phyloP scores from a whole-genome alignment of 495 filamentous ascomycete genomes.

The Penicillium steckii region DNA sequence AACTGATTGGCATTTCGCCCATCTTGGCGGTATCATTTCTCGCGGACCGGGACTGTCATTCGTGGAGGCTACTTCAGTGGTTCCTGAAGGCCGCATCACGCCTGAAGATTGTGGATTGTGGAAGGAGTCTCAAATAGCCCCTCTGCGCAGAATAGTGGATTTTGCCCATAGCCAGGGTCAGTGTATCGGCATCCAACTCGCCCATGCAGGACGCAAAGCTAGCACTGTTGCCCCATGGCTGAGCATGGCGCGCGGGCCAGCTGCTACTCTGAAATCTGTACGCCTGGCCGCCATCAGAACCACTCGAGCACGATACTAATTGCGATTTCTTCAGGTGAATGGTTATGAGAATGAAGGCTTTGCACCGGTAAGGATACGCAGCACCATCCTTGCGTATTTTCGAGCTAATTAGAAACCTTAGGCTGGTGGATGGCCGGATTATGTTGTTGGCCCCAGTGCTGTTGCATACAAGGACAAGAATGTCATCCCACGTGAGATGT shows the following conservation, averaged over 20 bases:
- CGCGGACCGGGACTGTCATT: conserved; percentile 58
- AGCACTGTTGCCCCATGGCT: conserved; percentile 55
- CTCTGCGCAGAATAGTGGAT: conserved; percentile 36
- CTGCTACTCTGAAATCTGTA: too few species aligned
- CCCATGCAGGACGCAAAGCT: conserved; percentile 63
- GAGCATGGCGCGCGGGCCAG: background rate
- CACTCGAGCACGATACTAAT: too few species aligned
- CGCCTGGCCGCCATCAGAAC: too few species aligned
- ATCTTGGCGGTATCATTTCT: conserved; percentile 45
- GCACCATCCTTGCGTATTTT: too few species aligned
- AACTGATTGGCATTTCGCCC: conserved; percentile 54
- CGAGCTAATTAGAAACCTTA: too few species aligned
- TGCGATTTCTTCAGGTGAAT: too few species aligned
- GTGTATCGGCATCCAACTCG: conserved; percentile 60
- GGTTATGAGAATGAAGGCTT: too few species aligned
- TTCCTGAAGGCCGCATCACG: conserved; percentile 62
- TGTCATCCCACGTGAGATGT: conserved; percentile 16
- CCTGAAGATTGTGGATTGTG: conserved; percentile 57
- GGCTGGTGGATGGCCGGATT: conserved; percentile 21
- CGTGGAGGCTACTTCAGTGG: conserved; percentile 63
- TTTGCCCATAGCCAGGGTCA: conserved; percentile 58
- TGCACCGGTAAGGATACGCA: too few species aligned
- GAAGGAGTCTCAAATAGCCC: background rate
- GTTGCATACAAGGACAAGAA: conserved; percentile 28
- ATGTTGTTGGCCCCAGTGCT: conserved; percentile 17